Base-by-base conservation (phyloP, 148 eudicot genomes). In the Chenopodium suecicum region DNA sequence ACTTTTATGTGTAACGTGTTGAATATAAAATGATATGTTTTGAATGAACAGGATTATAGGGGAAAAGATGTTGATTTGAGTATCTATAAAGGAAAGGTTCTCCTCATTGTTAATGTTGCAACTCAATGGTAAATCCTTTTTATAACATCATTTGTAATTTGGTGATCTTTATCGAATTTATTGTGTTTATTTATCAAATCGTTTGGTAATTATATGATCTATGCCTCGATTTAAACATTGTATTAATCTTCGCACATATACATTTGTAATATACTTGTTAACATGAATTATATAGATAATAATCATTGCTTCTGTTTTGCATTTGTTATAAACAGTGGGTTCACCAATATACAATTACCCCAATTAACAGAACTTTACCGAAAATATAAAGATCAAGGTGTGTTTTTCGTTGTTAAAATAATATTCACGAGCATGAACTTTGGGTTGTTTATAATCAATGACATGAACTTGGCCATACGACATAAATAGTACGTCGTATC, bases 51-150 rank as follows among this genome's bases (percentile, higher is more conserved):
- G 98, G 90, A 93, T 89, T 62, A 87, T 83, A 91, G 78, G 80
- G 92, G 91, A 12, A 81, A 88, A 62, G 95, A 91, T 50, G 97
- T 90, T 83, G 91, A 90, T 81, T 90, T 94, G 2, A 92, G 91
- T 80, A 78, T 85, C 1, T 94, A 94, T 84, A 93, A 89, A 85
- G 97, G 98, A 71, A 94, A 94, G 68, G 94, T 94, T 75, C 88
- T 94, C 78, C 90, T 94, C 14, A 86, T 94, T 74, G 94, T 94
- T 81, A 94, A 94, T 85, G 97, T 94, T 78, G 98, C 98, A 77
- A 90, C 98, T 5, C 91, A 90, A 91, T 94, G 98, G 98, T 94
- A 73, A 65, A 10, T 16, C 60, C 19, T 0, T 4, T 12, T 4
- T 12, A 17, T 17, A 17, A 2, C 2, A 56, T 52, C 0, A 12